phyloP scores from a whole-genome alignment of 192 early-diverging fungal genomes.

The Rhizophagus clarus region DNA sequence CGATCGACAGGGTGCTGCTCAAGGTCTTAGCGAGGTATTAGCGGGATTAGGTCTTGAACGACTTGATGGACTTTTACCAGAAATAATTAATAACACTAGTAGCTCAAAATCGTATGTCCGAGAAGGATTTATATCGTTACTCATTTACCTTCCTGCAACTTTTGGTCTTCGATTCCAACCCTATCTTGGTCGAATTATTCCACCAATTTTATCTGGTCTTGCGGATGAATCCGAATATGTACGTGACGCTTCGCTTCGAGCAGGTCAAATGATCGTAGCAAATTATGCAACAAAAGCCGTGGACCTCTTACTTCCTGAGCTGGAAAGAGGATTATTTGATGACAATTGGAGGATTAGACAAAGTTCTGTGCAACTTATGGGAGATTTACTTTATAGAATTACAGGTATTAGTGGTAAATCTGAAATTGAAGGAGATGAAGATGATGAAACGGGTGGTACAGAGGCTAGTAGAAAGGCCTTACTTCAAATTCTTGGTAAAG shows the following conservation, averaged over 20 bases:
- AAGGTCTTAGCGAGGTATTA: conserved; percentile 93
- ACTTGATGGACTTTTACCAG: conserved; percentile 87
- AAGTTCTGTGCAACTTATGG: conserved; percentile 91
- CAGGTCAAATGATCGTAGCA: conserved; percentile 90
- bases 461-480: conserved; percentile 73
- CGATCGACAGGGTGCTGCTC: conserved; percentile 95
- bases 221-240: conserved; percentile 96
- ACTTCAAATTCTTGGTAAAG: conserved; percentile 78
- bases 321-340: conserved; percentile 88
- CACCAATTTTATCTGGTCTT: conserved; percentile 85
- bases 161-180: conserved; percentile 91
- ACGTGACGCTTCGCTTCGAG: conserved; percentile 87
- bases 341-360: conserved; percentile 96
- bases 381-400: conserved; percentile 91
- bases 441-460: conserved; percentile 52
- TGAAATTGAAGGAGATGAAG: conserved; percentile 61
- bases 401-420: conserved; percentile 77
- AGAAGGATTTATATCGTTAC: conserved; percentile 95
- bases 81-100: conserved; percentile 78
- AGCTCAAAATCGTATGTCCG: conserved; percentile 79
- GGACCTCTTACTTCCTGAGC: conserved; percentile 87
- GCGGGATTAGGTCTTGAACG: conserved; percentile 84
- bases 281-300: conserved; percentile 89
- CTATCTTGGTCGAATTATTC: conserved; percentile 86
- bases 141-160: conserved; percentile 95